Percentiles rank a stretch among this genome's conserved stretches.
phyloP scores from a whole-genome alignment of 257 asterid genomes.

The Nyctanthes arbortristis region DNA sequence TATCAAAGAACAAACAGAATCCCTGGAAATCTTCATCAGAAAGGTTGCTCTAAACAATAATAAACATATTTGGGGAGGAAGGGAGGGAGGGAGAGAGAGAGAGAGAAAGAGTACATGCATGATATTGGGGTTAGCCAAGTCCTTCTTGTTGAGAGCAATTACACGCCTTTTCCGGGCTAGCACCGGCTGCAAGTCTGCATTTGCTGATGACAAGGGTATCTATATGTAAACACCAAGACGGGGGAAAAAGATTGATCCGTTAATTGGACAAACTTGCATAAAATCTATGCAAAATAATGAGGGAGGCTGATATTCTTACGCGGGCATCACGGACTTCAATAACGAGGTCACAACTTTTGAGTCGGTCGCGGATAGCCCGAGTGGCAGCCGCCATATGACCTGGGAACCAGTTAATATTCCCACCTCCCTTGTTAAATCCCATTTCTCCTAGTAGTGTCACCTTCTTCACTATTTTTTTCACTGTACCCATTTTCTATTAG shows the following conservation, averaged over 20 bases:
- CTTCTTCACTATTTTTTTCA: slow-evolving; percentile 45
- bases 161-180: slow-evolving; percentile 71
- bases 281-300: neutral
- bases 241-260: neutral
- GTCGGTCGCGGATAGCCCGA: slow-evolving; percentile 92
- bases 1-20: too few relatives aligned
- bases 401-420: slow-evolving; percentile 87
- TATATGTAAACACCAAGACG: slow-evolving; percentile 25
- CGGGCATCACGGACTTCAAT: slow-evolving; percentile 98
- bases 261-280: neutral
- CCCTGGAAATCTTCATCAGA: too few relatives aligned
- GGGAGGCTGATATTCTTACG: slow-evolving; percentile 31
- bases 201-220: slow-evolving; percentile 89
- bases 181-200: slow-evolving; percentile 76
- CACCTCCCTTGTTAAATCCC: slow-evolving; percentile 82
- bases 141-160: slow-evolving; percentile 92
- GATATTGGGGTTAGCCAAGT: slow-evolving; percentile 87
- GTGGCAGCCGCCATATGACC: slow-evolving; percentile 99
- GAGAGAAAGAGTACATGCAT: slow-evolving; percentile 71
- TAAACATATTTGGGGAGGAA: neutral
- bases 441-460: slow-evolving; percentile 57
- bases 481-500: slow-evolving; percentile 42
- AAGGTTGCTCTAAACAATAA: neutral
- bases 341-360: slow-evolving; percentile 75
- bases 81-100: too few relatives aligned